Evolutionary conservation across 2,329 filamentous ascomycete species (phyloP).

Genomic region (Fusarium sp.): DNA sequence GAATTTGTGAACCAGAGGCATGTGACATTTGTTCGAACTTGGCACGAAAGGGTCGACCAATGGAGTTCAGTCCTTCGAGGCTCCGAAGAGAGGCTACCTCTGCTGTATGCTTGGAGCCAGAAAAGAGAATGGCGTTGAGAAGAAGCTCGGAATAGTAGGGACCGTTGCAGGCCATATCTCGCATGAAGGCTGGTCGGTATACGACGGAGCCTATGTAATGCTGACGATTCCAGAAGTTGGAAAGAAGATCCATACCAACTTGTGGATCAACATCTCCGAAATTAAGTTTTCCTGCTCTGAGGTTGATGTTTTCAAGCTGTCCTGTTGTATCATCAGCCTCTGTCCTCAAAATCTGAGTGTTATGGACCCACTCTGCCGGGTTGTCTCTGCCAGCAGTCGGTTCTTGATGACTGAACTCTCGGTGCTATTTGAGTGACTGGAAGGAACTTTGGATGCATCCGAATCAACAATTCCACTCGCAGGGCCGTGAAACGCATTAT

Average conservation of each 20-base stretch:
- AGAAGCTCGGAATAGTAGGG: slow-evolving; percentile 68
- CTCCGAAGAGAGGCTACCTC: neutral
- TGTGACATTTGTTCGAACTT: slow-evolving; percentile 9
- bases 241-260: slow-evolving; percentile 61
- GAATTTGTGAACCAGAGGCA: neutral
- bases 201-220: slow-evolving; percentile 57
- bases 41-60: slow-evolving; percentile 1
- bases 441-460: accelerated
- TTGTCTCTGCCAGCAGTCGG: slow-evolving; percentile 30
- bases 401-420: neutral
- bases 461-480: slow-evolving; percentile 32
- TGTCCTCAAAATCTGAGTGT: slow-evolving; percentile 11
- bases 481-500: slow-evolving; percentile 40
- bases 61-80: neutral
- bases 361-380: slow-evolving; percentile 21
- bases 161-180: slow-evolving; percentile 63
- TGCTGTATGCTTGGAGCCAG: slow-evolving; percentile 33
- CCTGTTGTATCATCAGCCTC: neutral
- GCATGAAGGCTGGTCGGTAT: slow-evolving; percentile 65
- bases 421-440: accelerated
- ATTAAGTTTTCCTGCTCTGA: neutral
- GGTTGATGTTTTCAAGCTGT: slow-evolving; percentile 7
- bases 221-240: slow-evolving; percentile 65
- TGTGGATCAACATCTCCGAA: slow-evolving; percentile 51
- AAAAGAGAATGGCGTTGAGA: slow-evolving; percentile 64